Conservation (phyloP, 2,329 filamentous ascomycete species). For the Alternaria sp. region DNA sequence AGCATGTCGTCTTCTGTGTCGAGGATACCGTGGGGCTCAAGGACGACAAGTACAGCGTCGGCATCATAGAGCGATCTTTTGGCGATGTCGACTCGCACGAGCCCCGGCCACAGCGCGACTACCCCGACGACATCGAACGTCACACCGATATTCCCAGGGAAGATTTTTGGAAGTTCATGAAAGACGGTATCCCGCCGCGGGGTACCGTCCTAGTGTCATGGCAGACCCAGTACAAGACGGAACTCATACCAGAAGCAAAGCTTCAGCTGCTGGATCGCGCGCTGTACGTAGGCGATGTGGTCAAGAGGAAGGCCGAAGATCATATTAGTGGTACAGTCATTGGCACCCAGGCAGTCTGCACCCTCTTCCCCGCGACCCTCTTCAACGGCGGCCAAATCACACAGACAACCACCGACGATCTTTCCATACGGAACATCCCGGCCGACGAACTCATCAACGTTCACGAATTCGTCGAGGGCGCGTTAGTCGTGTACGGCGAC, state of each 20-base stretch:
- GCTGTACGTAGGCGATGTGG: constrained; percentile 61
- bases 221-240: constrained; percentile 51
- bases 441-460: constrained; percentile 54
- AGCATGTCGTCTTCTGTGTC: constrained; percentile 43
- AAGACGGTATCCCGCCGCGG: constrained; percentile 56
- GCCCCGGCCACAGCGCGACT: constrained; percentile 51
- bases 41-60: constrained; percentile 49
- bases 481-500: constrained; percentile 60
- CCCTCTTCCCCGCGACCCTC: constrained; percentile 46
- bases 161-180: constrained; percentile 50
- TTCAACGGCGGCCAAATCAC: constrained; percentile 34
- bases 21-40: constrained; percentile 53
- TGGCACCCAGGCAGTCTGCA: constrained; percentile 55
- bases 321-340: constrained; percentile 63
- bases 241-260: constrained; percentile 51
- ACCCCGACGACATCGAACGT: constrained; percentile 46
- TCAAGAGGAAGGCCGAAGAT: constrained; percentile 57
- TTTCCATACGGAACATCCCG: constrained; percentile 50
- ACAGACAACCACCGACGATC: constrained; percentile 33
- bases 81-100: constrained; percentile 54
- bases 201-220: constrained; percentile 60
- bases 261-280: constrained; percentile 61
- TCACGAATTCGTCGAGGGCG: constrained; percentile 57
- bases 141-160: constrained; percentile 37
- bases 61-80: constrained; percentile 53